These are phyloP conservation scores for Artemisia annua DNA, from an alignment of 129 eudicot genomes.

Conservation along the genomic window DNA sequence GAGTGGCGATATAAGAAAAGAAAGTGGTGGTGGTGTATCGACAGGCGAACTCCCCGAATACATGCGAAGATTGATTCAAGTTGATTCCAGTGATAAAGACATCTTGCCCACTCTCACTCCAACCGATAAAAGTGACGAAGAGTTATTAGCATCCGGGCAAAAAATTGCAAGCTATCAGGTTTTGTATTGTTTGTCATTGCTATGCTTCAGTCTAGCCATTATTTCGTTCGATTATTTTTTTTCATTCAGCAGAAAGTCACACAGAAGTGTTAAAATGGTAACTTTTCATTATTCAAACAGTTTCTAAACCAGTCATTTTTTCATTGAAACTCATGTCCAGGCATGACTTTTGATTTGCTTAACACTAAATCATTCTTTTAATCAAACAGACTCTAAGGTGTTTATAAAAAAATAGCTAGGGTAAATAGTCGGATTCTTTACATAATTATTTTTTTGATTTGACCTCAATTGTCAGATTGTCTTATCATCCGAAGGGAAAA, in stretches of 20 bases:
- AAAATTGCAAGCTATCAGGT: constrained; percentile 95
- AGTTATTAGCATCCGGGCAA: constrained; percentile 52
- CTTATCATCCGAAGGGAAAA: constrained; percentile 57
- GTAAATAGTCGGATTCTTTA: not conserved
- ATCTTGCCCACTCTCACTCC: constrained; percentile 27
- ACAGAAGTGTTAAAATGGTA: not conserved
- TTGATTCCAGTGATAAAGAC: constrained; percentile 30
- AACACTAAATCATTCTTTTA: not conserved
- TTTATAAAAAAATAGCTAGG: not conserved
- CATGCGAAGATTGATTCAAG: constrained; percentile 41
- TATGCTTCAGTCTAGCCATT: not conserved
- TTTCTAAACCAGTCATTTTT: too few relatives aligned
- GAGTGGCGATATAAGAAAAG: constrained; percentile 65
- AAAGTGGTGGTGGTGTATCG: constrained; percentile 62
- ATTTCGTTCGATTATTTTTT: not conserved
- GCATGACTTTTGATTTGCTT: not conserved
- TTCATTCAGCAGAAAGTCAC: not conserved
- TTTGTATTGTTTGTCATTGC: constrained; percentile 11
- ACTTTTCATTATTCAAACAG: too few relatives aligned
- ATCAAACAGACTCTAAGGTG: not conserved
- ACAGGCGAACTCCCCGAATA: constrained; percentile 68
- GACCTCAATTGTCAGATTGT: constrained; percentile 55
- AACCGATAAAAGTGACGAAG: constrained; percentile 35
- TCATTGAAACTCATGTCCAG: too few relatives aligned
- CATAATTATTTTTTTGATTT: not conserved